Evolutionary conservation across 495 filamentous ascomycete genomes (phyloP), one percentile per base, ranked within the genome.

Genomic region (Aspergillus avenaceus): DNA sequence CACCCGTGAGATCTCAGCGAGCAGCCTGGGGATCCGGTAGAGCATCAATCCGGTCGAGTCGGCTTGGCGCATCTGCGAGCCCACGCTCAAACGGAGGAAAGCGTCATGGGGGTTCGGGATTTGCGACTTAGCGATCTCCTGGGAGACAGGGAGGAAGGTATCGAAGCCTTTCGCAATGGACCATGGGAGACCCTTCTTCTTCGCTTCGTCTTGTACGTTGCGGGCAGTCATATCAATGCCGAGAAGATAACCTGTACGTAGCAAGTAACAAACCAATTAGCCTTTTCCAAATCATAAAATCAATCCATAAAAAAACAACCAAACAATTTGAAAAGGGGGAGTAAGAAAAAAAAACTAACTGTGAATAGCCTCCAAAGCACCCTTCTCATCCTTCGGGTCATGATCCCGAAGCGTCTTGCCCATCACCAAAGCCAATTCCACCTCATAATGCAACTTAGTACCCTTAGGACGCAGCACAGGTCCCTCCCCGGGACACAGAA

Each of bases 151-250:
- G 8, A 91, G 77, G 76, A 98, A 98, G 18, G 93, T 97, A 62
- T 97, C 95, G 66, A 96, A 97, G 31, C 95, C 95, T 73, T 98
- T 98, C 51, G 86, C 83, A 53, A 96, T 93, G 47, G 84, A 80
- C 93, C 93, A 98, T 13, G 93, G 93, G n/a, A 97, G 81, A 13
- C 92, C 88, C 75, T 95, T 95, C 71, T 87, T 88, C 79, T 97
- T 97, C 47, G 90, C 93, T 72, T 95, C 86, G 52, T 96, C 87
- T 75, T 98, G 93, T 34, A 88, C 78, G 65, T 96, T 95, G 52
- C 91, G 86, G 3, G 86, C 91, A 6, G 91, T 96, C 89, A 96
- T 92, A 69, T 96, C 91, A 59, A 96, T 95, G 53, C 80, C 80
- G 38, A 96, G 78, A 46, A 91, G 76, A 68, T 96, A 96, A 67